phyloP scores from a whole-genome alignment of 108 stramenopile genomes.

The Bacterosira constricta region DNA sequence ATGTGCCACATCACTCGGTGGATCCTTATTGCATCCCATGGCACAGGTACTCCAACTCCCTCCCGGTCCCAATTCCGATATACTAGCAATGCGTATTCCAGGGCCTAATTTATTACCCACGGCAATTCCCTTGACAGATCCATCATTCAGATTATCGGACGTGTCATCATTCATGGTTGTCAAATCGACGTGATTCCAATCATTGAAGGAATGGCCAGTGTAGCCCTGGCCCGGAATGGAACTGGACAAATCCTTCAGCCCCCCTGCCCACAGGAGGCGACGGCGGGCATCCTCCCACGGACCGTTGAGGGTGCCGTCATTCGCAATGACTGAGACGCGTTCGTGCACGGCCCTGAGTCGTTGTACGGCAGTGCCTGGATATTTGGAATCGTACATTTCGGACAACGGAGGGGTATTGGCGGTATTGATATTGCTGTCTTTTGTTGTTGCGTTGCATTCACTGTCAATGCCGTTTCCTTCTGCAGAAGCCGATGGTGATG shows the following conservation, averaged over 20 bases:
- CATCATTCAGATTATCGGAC: slow-evolving; percentile 82
- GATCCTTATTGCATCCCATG: slow-evolving; percentile 77
- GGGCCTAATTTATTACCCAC: slow-evolving; percentile 78
- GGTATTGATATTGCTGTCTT: no score
- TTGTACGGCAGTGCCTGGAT: slow-evolving; percentile 85
- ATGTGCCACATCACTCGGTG: slow-evolving; percentile 91
- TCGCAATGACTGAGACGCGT: slow-evolving; percentile 59
- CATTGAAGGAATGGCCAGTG: slow-evolving; percentile 92
- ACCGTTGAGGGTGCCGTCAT: slow-evolving; percentile 54
- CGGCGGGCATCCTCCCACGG: slow-evolving; percentile 83
- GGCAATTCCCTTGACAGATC: slow-evolving; percentile 77
- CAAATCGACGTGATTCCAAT: slow-evolving; percentile 92
- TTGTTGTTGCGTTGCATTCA: slow-evolving; percentile 29
- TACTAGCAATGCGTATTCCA: slow-evolving; percentile 81
- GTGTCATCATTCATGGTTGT: slow-evolving; percentile 81
- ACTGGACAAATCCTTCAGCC: slow-evolving; percentile 73
- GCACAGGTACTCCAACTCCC: slow-evolving; percentile 90
- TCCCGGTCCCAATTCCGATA: slow-evolving; percentile 88
- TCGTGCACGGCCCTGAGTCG: slow-evolving; percentile 64
- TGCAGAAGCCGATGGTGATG: background rate
- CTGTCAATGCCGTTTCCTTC: background rate
- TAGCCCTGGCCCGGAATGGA: slow-evolving; percentile 86
- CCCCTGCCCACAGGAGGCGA: slow-evolving; percentile 90
- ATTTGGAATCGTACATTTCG: slow-evolving; percentile 52
- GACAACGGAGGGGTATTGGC: background rate